Evolutionary conservation across 73 alveolate species (phyloP).

Genomic region (Paramecium tetraurelia): DNA sequence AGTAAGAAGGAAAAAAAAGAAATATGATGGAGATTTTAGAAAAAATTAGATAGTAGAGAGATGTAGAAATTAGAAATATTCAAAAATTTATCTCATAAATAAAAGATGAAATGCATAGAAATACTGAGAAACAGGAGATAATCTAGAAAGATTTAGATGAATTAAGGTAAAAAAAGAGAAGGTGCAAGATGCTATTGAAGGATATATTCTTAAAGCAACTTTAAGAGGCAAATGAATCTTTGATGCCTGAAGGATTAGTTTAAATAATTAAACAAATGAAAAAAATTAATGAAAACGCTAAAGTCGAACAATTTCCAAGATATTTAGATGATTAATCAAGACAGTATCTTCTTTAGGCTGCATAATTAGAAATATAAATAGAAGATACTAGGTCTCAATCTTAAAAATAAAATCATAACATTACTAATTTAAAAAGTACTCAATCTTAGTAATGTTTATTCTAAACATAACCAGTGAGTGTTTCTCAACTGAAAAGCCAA

Average conservation of each 20-base stretch:
- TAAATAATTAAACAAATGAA: conserved; percentile 13
- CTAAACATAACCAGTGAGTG: conserved; percentile 6
- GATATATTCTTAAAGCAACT: conserved; percentile 25
- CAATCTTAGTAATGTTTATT: neutral
- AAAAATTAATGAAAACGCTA: conserved; percentile 43
- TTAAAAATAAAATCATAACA: neutral
- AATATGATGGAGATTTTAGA: conserved; percentile 13
- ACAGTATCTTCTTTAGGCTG: neutral
- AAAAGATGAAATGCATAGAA: neutral
- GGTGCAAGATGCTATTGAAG: conserved; percentile 38
- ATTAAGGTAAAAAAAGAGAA: conserved; percentile 12
- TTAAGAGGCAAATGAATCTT: neutral
- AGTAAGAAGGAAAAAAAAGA: neutral
- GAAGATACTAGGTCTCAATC: neutral
- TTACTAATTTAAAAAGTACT: neutral
- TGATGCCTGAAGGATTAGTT: conserved; percentile 21
- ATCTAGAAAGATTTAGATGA: conserved; percentile 40
- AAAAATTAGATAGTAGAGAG: conserved; percentile 15
- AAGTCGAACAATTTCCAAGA: conserved; percentile 8
- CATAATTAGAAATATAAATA: conserved; percentile 7
- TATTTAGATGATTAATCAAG: neutral
- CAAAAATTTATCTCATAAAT: neutral
- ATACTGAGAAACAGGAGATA: neutral
- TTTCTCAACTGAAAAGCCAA: neutral
- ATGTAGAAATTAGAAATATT: neutral